Base-by-base conservation (phyloP, 2,329 filamentous ascomycete genomes). In the Alternaria sp. region DNA sequence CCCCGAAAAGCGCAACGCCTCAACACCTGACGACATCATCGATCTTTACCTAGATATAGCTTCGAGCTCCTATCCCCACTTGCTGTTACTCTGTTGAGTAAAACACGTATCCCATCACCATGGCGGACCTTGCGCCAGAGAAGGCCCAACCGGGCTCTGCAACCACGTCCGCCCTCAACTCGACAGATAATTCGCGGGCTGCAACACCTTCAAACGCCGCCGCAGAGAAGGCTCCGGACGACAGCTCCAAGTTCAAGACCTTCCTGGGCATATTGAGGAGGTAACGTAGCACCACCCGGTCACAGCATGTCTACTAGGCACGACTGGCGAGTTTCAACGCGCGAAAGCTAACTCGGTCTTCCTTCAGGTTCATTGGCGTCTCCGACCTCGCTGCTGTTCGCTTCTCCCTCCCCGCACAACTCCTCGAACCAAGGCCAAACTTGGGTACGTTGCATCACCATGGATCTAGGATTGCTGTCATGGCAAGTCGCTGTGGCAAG, bases 391-490 rank as follows among this genome's bases (percentile, higher is more conserved):
- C 95, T 59, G 89, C 93, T 58, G 94, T 98, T 64, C 92, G 95
- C 70, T 99, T 99, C 83, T 98, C 94, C 16, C 86, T 99, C 52
- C 95, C 95, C 22, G 93, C 95, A 52, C 94, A 98, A 81, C 89
- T 99, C 44, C 87, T 99, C 74, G 95, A 99, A 80, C 95, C 95
- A 36, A 96, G 92, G 4, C 95, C 95, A 54, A 99, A 99, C 79
- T 85, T 99, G 77, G 87, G 87, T 88, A 83, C 66, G 81, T 75
- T 53, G n/a, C 50, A 48, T 57, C 6, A 27, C 40, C 38, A 30
- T 22, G 8, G 12, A 49, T 34, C 12, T 25, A n/a, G 27, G 30
- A 11, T 36, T 32, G 46, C 30, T 36, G 34, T 20, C 46, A 20
- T 36, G 12, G 46, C 46, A 50, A 36, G 20, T 32, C 16, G 46